Conservation (phyloP, 2,329 filamentous ascomycete genomes). For the Hansfordia pulvinata region DNA sequence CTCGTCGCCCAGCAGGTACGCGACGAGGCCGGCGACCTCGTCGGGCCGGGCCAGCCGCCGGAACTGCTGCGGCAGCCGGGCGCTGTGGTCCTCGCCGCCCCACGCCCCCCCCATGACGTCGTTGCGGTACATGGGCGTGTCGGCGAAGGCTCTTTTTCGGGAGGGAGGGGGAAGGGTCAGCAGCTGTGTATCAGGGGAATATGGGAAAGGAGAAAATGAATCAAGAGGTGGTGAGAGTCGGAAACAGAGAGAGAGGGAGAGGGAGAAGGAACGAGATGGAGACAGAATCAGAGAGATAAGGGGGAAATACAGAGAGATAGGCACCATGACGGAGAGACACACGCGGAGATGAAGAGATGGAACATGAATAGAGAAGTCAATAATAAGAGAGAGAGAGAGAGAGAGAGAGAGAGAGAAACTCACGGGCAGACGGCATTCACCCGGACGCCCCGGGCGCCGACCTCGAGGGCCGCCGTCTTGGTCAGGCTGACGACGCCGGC, state of each 20-base stretch:
- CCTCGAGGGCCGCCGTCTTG: constrained; percentile 15
- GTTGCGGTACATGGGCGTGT: constrained; percentile 5
- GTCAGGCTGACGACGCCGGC: constrained; percentile 16
- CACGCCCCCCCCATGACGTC: constrained; percentile 1
- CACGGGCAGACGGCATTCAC: constrained; percentile 15
- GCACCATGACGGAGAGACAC: no score
- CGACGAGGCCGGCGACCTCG: constrained; percentile 16
- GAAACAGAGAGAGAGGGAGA: not conserved
- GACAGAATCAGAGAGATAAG: no score
- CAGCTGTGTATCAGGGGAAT: not conserved
- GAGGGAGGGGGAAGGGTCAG: no score
- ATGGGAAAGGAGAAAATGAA: no score
- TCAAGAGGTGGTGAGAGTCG: not conserved
- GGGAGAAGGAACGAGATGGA: no score
- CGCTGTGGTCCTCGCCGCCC: not conserved
- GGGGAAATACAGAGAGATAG: no score
- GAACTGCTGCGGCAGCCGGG: constrained; percentile 11
- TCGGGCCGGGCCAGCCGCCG: constrained; percentile 13
- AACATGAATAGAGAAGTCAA: no score
- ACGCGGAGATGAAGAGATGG: no score
- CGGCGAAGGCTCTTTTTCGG: constrained; percentile 2
- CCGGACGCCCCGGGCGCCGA: constrained; percentile 8
- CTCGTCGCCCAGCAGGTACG: constrained; percentile 17
- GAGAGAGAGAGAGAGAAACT: constrained; percentile 3
- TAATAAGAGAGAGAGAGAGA: no score